Percentiles rank a stretch among this genome's conserved stretches.
These are phyloP conservation scores for Penicillium pulvis DNA, from an alignment of 495 filamentous ascomycete genomes.

Conservation along the genomic window DNA sequence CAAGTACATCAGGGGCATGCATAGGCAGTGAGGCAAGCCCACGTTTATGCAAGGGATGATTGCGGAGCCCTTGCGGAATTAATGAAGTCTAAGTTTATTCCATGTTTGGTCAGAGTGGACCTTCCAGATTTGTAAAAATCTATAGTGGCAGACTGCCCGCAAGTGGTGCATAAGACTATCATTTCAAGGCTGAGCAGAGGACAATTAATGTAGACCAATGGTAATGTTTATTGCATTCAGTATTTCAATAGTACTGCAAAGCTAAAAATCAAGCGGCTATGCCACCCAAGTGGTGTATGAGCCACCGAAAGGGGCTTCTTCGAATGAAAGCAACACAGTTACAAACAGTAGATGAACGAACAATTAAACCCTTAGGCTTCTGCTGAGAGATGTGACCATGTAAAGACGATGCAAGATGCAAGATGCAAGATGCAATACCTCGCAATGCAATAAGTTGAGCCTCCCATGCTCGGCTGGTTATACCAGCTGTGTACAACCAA, in stretches of 20 bases:
- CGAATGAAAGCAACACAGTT: background rate
- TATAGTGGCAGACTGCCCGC: too few relatives aligned
- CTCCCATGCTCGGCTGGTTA: background rate
- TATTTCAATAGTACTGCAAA: background rate
- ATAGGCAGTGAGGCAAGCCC: too few relatives aligned
- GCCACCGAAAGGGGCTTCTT: background rate
- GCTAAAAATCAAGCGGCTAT: background rate
- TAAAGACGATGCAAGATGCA: slow-evolving; percentile 12
- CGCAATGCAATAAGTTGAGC: slow-evolving; percentile 3
- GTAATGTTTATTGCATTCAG: background rate
- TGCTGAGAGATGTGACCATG: slow-evolving; percentile 22
- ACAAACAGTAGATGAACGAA: slow-evolving; percentile 20
- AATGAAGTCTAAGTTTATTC: too few relatives aligned
- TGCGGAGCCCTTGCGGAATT: too few relatives aligned
- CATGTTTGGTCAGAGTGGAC: too few relatives aligned
- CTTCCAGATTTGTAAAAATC: too few relatives aligned
- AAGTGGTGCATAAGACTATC: background rate
- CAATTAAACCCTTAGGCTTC: slow-evolving; percentile 23
- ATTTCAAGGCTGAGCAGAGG: background rate
- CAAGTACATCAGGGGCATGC: too few relatives aligned
- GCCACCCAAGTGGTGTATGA: background rate
- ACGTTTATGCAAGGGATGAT: too few relatives aligned
- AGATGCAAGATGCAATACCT: slow-evolving; percentile 4
- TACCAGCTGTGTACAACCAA: background rate
- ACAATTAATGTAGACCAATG: background rate